Percentiles rank a stretch among this genome's conserved stretches.
Conservation (phyloP, 192 early-diverging fungal species). For the Entomortierella chlamydospora region DNA sequence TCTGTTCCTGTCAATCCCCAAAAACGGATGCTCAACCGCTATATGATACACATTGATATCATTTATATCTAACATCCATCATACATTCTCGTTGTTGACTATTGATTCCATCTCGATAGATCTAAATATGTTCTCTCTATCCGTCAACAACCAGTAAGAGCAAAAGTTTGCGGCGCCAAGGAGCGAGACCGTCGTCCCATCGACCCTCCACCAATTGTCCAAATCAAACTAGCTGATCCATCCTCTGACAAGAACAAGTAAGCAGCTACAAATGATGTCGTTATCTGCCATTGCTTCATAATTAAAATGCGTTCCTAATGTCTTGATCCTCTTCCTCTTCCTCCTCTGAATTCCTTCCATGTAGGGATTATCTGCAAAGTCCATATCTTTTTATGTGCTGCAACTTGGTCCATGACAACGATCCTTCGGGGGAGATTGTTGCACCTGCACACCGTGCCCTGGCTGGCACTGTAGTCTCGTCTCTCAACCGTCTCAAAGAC, state of each 20-base stretch:
- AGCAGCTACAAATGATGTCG: background rate
- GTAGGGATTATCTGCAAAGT: conserved; percentile 68
- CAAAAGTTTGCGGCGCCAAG: conserved; percentile 90
- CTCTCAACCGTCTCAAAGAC: conserved; percentile 87
- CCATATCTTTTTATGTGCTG: conserved; percentile 97
- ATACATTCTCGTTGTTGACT: no score
- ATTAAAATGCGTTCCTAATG: background rate
- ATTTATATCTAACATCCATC: no score
- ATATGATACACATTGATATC: no score
- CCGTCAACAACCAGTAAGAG: conserved; percentile 87
- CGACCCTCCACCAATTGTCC: conserved; percentile 83
- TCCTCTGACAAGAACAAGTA: conserved; percentile 44
- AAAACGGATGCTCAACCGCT: background rate
- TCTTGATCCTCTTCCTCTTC: background rate
- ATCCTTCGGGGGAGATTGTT: conserved; percentile 74
- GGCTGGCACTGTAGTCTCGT: conserved; percentile 91
- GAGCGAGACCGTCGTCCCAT: conserved; percentile 88
- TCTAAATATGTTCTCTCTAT: conserved; percentile 68
- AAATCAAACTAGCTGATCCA: conserved; percentile 55
- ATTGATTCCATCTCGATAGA: conserved; percentile 4
- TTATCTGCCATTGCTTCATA: background rate
- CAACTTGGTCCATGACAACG: conserved; percentile 77
- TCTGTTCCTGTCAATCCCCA: background rate
- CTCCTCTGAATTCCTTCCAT: background rate
- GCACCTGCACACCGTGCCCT: conserved; percentile 80